phyloP scores from a whole-genome alignment of 2,329 filamentous ascomycete genomes.

The Cytospora paraplurivora region DNA sequence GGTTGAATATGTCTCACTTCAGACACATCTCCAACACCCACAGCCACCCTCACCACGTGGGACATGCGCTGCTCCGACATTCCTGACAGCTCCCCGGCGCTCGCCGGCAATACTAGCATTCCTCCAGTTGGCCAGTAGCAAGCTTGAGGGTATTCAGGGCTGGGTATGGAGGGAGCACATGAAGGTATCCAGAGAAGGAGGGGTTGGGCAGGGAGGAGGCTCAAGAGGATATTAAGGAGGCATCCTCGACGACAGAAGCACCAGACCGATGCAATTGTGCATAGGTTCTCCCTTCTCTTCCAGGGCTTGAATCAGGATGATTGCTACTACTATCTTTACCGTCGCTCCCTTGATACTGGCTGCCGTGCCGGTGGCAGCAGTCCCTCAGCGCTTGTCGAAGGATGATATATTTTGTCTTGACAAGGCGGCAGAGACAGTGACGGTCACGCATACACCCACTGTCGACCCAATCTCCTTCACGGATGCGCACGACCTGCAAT shows the following conservation, averaged over 20 bases:
- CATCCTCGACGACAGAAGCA: not conserved
- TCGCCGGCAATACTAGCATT: constrained; percentile 13
- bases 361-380: constrained; percentile 12
- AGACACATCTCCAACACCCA: not conserved
- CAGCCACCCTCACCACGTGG: constrained; percentile 11
- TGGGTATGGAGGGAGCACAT: constrained; percentile 13
- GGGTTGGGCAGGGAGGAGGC: constrained; percentile 3
- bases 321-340: constrained; percentile 3
- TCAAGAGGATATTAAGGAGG: constrained; percentile 18
- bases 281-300: constrained; percentile 7
- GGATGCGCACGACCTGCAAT: constrained; percentile 6
- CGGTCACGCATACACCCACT: not conserved
- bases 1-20: constrained; percentile 23
- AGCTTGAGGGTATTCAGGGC: constrained; percentile 20
- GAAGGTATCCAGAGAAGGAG: constrained; percentile 3
- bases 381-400: constrained; percentile 16
- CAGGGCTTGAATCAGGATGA: constrained; percentile 13
- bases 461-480: constrained; percentile 3
- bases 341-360: constrained; percentile 11
- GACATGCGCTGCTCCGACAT: constrained; percentile 15
- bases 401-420: constrained; percentile 8
- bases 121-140: constrained; percentile 18
- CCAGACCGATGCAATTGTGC: not conserved
- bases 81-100: constrained; percentile 15
- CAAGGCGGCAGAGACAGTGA: constrained; percentile 20